Percentiles rank a stretch among this genome's conserved stretches.
Conservation (phyloP, 2,329 filamentous ascomycete species). For the Cadophora malorum region DNA sequence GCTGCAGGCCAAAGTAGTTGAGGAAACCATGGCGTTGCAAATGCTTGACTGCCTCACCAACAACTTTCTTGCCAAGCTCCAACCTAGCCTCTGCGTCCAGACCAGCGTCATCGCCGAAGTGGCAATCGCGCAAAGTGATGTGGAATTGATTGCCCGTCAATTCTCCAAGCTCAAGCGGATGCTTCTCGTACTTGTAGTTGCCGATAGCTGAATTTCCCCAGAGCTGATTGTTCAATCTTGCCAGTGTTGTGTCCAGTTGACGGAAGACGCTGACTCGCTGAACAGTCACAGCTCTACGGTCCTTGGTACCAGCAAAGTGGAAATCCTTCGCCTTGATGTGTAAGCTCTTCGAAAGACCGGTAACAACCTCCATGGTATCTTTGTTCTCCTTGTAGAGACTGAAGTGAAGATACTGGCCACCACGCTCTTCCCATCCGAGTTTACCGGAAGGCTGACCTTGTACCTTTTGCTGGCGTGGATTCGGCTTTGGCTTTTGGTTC, state of each 20-base stretch:
- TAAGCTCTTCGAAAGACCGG: slow-evolving; percentile 63
- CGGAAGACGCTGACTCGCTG: slow-evolving; percentile 69
- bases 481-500: slow-evolving; percentile 24
- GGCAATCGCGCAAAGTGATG: slow-evolving; percentile 87
- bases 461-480: slow-evolving; percentile 25
- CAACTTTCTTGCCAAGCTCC: slow-evolving; percentile 53
- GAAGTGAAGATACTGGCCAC: slow-evolving; percentile 75
- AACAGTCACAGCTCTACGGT: slow-evolving; percentile 71
- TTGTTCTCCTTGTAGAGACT: slow-evolving; percentile 80
- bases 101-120: slow-evolving; percentile 57
- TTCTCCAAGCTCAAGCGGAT: slow-evolving; percentile 81
- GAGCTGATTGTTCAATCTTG: slow-evolving; percentile 66
- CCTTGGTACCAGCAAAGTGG: slow-evolving; percentile 75
- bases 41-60: slow-evolving; percentile 67
- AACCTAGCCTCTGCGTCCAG: slow-evolving; percentile 56
- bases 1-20: slow-evolving; percentile 98
- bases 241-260: slow-evolving; percentile 66
- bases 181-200: slow-evolving; percentile 78
- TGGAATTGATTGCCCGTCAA: slow-evolving; percentile 90
- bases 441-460: slow-evolving; percentile 46
- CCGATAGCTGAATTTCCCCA: slow-evolving; percentile 68
- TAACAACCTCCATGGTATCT: slow-evolving; percentile 77
- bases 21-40: slow-evolving; percentile 82
- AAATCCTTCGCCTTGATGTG: slow-evolving; percentile 66
- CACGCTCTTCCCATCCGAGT: slow-evolving; percentile 67